Conservation (phyloP, 768 basidiomycete genomes). For the Chlorophyllum brunneum region DNA sequence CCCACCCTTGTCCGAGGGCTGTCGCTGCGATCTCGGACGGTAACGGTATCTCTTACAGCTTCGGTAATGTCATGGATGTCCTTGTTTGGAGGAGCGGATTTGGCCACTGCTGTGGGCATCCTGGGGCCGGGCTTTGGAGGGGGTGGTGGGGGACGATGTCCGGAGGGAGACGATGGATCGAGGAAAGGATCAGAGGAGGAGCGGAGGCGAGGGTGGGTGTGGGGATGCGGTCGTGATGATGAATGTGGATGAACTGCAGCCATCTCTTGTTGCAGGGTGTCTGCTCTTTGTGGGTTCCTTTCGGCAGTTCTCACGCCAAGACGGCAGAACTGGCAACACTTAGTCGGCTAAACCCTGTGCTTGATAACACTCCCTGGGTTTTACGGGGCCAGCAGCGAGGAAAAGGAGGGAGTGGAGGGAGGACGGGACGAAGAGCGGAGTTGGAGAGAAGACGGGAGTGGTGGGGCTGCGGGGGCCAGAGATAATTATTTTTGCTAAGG, state of each 20-base stretch:
- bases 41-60: conserved; percentile 67
- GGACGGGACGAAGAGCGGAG: background rate
- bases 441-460: background rate
- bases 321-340: background rate
- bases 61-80: conserved; percentile 43
- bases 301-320: conserved; percentile 31
- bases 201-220: conserved; percentile 35
- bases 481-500: conserved; percentile 7
- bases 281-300: conserved; percentile 11
- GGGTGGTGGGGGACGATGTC: conserved; percentile 29
- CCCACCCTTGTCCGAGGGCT: conserved; percentile 45
- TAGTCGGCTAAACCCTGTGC: too few species aligned
- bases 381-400: background rate
- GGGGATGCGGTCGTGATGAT: conserved; percentile 18
- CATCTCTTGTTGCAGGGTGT: conserved; percentile 20
- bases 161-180: conserved; percentile 28
- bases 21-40: conserved; percentile 38
- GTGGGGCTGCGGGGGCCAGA: background rate
- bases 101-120: conserved; percentile 11
- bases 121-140: conserved; percentile 26
- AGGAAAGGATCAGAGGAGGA: conserved; percentile 53
- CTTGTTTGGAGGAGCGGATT: conserved; percentile 15
- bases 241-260: conserved; percentile 25
- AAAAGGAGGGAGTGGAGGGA: background rate
- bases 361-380: background rate